Evolutionary conservation across 495 filamentous ascomycete genomes (phyloP).

Genomic region (Barbatosphaeria neglecta): DNA sequence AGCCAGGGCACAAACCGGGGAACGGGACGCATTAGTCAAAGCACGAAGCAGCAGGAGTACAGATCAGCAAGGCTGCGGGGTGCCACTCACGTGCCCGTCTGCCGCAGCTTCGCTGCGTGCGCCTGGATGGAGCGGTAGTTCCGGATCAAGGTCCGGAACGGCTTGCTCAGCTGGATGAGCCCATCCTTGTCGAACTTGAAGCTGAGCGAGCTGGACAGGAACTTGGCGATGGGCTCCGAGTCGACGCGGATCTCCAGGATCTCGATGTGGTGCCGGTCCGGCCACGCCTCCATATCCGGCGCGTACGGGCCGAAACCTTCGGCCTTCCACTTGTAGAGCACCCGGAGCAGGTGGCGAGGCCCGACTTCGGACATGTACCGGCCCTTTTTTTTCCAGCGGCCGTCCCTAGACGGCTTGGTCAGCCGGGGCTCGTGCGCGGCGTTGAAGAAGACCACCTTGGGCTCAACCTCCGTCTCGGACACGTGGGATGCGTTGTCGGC

Average conservation of each 20-base stretch:
- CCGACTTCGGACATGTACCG: not conserved
- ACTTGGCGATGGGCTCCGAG: constrained; percentile 1
- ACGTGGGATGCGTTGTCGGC: not conserved
- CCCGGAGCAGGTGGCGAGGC: not conserved
- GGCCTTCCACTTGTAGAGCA: not conserved
- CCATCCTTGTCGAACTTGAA: not conserved
- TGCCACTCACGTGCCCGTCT: not conserved
- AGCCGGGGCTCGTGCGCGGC: not conserved
- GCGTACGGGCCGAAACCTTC: not conserved
- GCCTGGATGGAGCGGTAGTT: not conserved
- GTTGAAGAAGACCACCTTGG: not conserved
- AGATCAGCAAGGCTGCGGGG: too few relatives aligned
- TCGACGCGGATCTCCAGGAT: constrained; percentile 1
- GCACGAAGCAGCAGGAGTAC: too few relatives aligned
- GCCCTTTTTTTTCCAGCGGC: not conserved
- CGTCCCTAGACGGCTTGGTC: not conserved
- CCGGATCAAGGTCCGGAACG: not conserved
- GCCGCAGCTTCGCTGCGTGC: not conserved
- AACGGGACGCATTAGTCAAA: too few relatives aligned
- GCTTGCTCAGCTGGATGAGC: not conserved
- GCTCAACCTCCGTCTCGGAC: not conserved
- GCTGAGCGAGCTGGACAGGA: not conserved
- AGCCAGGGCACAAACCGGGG: too few relatives aligned
- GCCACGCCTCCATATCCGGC: not conserved
- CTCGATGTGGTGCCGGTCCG: constrained; percentile 2